Conservation (phyloP, 106 monocot genomes). For the Amphibolis antarctica region DNA sequence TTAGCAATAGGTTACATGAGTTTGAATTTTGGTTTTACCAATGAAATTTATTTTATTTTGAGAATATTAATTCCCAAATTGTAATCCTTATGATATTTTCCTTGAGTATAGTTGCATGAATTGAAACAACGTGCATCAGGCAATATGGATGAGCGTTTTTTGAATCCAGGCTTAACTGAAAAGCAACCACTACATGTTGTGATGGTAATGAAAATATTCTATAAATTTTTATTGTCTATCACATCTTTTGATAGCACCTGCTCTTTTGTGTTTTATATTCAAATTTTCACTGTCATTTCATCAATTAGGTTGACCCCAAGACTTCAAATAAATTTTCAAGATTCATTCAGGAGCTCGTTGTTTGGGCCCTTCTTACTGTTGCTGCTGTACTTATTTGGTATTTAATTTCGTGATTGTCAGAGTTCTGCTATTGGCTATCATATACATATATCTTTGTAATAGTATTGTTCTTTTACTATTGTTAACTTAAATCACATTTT, state of each 20-base stretch:
- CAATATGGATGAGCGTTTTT: constrained; percentile 48
- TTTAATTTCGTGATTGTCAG: constrained; percentile 10
- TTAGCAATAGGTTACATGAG: neutral
- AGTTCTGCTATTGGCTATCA: neutral
- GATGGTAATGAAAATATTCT: constrained; percentile 53
- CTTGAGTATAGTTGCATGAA: constrained; percentile 96
- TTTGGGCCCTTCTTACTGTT: constrained; percentile 62
- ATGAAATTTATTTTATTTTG: neutral
- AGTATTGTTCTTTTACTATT: too few relatives aligned
- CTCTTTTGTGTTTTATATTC: neutral
- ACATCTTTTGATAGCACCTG: neutral
- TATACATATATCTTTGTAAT: neutral
- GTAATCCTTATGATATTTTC: constrained; percentile 10
- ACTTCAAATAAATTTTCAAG: constrained; percentile 55
- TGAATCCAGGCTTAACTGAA: constrained; percentile 81
- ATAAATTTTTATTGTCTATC: neutral
- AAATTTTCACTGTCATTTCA: neutral
- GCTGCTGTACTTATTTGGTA: constrained; percentile 77
- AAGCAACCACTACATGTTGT: constrained; percentile 91
- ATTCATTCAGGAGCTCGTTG: constrained; percentile 74
- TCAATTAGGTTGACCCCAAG: constrained; percentile 70
- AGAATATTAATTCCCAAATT: neutral
- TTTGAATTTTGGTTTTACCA: neutral
- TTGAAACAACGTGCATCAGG: constrained; percentile 78
- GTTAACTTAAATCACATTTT: too few relatives aligned